These are phyloP conservation scores for Pseudoperonospora humuli DNA, from an alignment of 352 stramenopile species.

Conservation along the genomic window DNA sequence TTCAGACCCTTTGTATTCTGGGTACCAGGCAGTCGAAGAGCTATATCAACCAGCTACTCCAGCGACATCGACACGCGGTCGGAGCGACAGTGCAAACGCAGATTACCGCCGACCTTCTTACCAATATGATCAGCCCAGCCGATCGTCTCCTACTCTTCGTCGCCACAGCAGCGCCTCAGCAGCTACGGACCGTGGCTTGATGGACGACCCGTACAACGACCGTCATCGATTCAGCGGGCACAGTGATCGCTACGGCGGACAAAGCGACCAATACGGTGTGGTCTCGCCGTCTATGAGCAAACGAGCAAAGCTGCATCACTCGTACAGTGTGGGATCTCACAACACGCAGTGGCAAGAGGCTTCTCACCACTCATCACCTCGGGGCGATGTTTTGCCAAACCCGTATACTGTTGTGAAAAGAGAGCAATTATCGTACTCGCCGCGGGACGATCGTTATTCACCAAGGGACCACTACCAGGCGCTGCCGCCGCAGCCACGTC, in stretches of 20 bases:
- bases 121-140: constrained; percentile 13
- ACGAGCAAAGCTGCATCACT: constrained; percentile 52
- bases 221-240: constrained; percentile 15
- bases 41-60: constrained; percentile 12
- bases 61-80: constrained; percentile 14
- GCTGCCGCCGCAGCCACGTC: constrained; percentile 9
- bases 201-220: constrained; percentile 23
- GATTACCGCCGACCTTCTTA: constrained; percentile 18
- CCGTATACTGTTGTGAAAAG: constrained; percentile 28
- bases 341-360: constrained; percentile 33
- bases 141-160: constrained; percentile 19
- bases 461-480: constrained; percentile 24
- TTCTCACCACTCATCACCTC: constrained; percentile 23
- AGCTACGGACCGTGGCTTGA: constrained; percentile 12
- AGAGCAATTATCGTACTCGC: constrained; percentile 18
- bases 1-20: constrained; percentile 23
- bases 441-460: constrained; percentile 18
- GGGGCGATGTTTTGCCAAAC: constrained; percentile 11
- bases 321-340: constrained; percentile 47
- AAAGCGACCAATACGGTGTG: constrained; percentile 16
- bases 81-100: constrained; percentile 20
- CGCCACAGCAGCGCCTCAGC: constrained; percentile 41
- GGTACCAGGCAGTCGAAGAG: constrained; percentile 15
- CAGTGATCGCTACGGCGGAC: constrained; percentile 12
- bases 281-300: constrained; percentile 32